Percentiles rank a stretch among this genome's conserved stretches.
Evolutionary conservation across 139 green algal species (phyloP).

Genomic region (Pseudopediastrum boryanum): DNA sequence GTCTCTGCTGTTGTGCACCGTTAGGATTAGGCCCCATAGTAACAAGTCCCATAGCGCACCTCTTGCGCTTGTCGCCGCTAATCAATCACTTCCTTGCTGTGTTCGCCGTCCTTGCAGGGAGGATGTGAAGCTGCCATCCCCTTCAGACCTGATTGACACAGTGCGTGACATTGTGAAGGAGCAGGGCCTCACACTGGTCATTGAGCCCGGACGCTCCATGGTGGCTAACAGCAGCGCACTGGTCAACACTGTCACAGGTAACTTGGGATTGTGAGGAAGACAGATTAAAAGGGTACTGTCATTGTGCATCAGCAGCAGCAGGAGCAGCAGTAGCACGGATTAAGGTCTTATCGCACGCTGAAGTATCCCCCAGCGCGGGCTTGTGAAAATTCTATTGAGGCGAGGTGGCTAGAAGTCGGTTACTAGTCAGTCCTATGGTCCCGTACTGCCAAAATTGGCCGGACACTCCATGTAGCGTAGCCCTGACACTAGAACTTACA

Average conservation of each 20-base stretch:
- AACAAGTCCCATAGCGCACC: too few species aligned
- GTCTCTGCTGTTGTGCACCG: too few species aligned
- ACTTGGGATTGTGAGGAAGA: too few species aligned
- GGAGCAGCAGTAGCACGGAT: background rate
- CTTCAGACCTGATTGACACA: slow-evolving; percentile 93
- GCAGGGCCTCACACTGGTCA: slow-evolving; percentile 89
- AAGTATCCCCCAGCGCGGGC: background rate
- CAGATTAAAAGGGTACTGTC: too few species aligned
- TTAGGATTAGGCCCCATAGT: too few species aligned
- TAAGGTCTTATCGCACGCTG: background rate
- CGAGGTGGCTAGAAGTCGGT: too few species aligned
- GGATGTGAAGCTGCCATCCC: slow-evolving; percentile 77
- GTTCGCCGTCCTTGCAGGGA: slow-evolving; percentile 49
- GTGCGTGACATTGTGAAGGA: slow-evolving; percentile 77
- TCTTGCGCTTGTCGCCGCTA: too few species aligned
- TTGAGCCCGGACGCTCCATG: slow-evolving; percentile 95
- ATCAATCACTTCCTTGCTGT: too few species aligned
- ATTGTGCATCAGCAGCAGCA: background rate
- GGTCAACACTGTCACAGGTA: slow-evolving; percentile 89
- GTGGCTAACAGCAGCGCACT: slow-evolving; percentile 81
- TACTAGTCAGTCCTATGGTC: too few species aligned
- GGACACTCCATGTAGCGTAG: too few species aligned
- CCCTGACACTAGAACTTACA: too few species aligned
- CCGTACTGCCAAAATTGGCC: too few species aligned
- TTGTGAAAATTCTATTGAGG: background rate